Conservation (phyloP, 2,329 filamentous ascomycete species). For the Myriosclerotinia duriaeana region DNA sequence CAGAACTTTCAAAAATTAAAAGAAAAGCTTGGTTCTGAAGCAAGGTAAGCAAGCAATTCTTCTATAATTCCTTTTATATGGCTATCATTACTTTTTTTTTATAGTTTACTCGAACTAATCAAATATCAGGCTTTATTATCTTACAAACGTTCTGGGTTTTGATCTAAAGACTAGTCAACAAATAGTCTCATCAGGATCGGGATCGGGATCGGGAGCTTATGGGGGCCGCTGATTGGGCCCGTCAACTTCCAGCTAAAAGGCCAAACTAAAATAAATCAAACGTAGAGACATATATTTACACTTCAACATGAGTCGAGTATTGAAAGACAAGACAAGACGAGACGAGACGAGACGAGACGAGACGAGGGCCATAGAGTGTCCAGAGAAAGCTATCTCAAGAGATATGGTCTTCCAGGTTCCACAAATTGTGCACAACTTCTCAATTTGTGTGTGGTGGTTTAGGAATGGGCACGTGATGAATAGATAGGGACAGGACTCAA, state of each 20-base stretch:
- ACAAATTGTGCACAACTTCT: background rate
- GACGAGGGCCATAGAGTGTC: background rate
- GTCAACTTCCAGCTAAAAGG: conserved; percentile 1
- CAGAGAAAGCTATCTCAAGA: background rate
- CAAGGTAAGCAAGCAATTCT: conserved; percentile 63
- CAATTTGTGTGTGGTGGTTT: background rate
- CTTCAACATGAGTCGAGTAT: conserved; percentile 1
- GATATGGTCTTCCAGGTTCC: background rate
- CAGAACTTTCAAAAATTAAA: conserved; percentile 72
- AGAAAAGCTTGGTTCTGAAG: conserved; percentile 64
- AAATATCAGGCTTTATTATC: conserved; percentile 57
- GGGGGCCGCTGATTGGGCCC: conserved; percentile 28
- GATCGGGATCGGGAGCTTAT: conserved; percentile 25
- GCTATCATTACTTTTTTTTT: conserved; percentile 16
- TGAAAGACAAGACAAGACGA: background rate
- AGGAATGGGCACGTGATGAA: conserved; percentile 7
- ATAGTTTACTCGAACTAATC: conserved; percentile 23
- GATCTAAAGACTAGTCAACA: conserved; percentile 34
- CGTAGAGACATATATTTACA: conserved; percentile 6
- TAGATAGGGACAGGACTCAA: background rate
- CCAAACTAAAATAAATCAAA: background rate
- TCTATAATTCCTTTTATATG: background rate
- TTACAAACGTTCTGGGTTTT: conserved; percentile 59
- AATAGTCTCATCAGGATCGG: conserved; percentile 27
- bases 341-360: too few relatives aligned